A percentile compares a stretch with the other conserved stretches of the same genome.
Conservation (phyloP, 2,329 filamentous ascomycete species). For the Stemphylium vesicarium region DNA sequence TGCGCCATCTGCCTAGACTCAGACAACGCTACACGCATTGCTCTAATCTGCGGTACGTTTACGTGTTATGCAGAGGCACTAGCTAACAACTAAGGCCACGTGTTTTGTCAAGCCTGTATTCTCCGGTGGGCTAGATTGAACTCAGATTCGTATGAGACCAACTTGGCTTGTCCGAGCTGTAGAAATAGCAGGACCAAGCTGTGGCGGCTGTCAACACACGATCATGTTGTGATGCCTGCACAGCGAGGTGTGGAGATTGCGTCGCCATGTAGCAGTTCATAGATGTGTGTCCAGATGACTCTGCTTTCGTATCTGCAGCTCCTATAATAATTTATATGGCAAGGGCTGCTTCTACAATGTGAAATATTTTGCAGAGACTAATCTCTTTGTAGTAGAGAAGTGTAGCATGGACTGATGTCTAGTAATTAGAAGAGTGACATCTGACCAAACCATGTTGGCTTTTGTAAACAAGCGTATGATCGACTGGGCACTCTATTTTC, state of each 20-base stretch:
- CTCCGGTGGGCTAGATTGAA: background rate
- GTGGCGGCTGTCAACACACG: background rate
- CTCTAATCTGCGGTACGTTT: constrained; percentile 6
- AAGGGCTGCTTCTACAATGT: background rate
- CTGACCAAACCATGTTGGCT: background rate
- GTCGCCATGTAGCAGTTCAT: background rate
- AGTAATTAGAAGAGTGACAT: background rate
- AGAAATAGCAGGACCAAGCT: background rate
- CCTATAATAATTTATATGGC: background rate
- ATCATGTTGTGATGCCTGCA: background rate
- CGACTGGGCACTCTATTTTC: background rate
- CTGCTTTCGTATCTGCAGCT: background rate
- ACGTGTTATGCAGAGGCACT: background rate
- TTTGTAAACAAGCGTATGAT: background rate
- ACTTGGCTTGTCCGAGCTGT: background rate
- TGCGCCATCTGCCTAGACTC: background rate
- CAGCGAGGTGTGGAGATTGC: background rate
- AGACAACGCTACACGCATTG: background rate
- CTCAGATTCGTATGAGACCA: background rate
- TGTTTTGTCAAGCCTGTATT: constrained; percentile 1
- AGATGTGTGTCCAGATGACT: background rate
- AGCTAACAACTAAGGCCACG: constrained; percentile 2
- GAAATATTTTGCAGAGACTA: background rate
- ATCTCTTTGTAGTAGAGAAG: background rate
- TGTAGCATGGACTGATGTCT: background rate